These are phyloP conservation scores for Gyrodon lividus DNA, from an alignment of 768 basidiomycete species.

Conservation along the genomic window DNA sequence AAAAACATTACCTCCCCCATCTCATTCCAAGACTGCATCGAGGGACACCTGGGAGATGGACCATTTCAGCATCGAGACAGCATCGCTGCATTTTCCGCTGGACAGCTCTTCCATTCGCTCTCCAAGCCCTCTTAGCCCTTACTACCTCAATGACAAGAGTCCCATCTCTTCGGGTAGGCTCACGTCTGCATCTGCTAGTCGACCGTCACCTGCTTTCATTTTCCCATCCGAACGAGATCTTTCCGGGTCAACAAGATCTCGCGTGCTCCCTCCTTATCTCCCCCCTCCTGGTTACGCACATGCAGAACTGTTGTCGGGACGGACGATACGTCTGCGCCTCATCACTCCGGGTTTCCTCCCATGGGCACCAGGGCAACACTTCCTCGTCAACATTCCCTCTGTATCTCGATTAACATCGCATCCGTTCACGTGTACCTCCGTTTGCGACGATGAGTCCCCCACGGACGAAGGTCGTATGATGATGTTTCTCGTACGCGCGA, in stretches of 20 bases:
- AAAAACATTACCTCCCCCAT: background rate
- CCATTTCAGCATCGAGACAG: slow-evolving; percentile 4
- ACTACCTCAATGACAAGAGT: slow-evolving; percentile 16
- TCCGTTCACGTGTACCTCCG: slow-evolving; percentile 70
- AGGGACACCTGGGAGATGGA: slow-evolving; percentile 29
- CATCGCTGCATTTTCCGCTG: background rate
- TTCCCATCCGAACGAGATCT: slow-evolving; percentile 1
- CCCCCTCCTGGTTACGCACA: slow-evolving; percentile 70
- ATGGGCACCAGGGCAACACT: slow-evolving; percentile 82
- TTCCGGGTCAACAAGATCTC: background rate
- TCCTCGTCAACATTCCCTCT: slow-evolving; percentile 64
- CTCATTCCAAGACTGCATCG: background rate
- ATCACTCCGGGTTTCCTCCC: slow-evolving; percentile 51
- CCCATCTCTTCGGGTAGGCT: background rate
- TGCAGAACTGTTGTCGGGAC: slow-evolving; percentile 67
- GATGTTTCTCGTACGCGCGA: slow-evolving; percentile 66
- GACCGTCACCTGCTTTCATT: background rate
- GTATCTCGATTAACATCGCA: slow-evolving; percentile 62
- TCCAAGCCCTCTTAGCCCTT: slow-evolving; percentile 25
- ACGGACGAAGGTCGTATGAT: slow-evolving; percentile 53
- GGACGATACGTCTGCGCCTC: slow-evolving; percentile 67
- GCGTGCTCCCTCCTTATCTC: slow-evolving; percentile 27
- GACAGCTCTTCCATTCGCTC: slow-evolving; percentile 11
- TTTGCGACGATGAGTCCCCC: slow-evolving; percentile 48
- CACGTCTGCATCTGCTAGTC: background rate